Evolutionary conservation across 345 rosid genomes (phyloP).

Genomic region (Citrus reticulata): DNA sequence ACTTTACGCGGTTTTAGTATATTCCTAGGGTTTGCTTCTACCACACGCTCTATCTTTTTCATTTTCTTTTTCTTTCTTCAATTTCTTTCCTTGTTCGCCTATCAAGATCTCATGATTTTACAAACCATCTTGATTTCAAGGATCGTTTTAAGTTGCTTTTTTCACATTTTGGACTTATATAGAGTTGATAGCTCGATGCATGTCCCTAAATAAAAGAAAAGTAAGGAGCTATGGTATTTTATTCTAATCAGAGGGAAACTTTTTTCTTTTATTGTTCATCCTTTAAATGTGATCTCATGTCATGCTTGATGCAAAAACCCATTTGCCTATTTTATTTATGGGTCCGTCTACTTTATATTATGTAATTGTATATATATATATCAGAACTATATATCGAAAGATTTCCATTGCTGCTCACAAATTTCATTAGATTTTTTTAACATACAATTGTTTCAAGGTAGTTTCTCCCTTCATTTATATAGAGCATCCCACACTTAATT

Average conservation of each 20-base stretch:
- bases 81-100: not conserved
- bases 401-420: too few relatives aligned
- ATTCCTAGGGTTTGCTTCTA: conserved; percentile 32
- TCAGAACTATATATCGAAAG: too few relatives aligned
- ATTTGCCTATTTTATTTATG: not conserved
- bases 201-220: not conserved
- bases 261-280: not conserved
- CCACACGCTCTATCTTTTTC: conserved; percentile 24
- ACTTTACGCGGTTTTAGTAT: conserved; percentile 41
- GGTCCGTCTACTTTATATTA: too few relatives aligned
- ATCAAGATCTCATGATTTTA: conserved; percentile 3
- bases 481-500: too few relatives aligned
- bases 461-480: not conserved
- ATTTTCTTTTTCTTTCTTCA: not conserved
- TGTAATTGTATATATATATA: too few relatives aligned
- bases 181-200: not conserved
- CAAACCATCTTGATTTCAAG: not conserved
- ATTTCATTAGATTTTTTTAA: too few relatives aligned
- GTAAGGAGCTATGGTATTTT: not conserved
- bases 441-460: not conserved
- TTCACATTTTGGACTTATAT: too few relatives aligned
- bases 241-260: not conserved
- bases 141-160: not conserved
- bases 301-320: not conserved
- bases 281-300: not conserved